phyloP scores from a whole-genome alignment of 768 basidiomycete genomes.

The Lactarius akahatsu region DNA sequence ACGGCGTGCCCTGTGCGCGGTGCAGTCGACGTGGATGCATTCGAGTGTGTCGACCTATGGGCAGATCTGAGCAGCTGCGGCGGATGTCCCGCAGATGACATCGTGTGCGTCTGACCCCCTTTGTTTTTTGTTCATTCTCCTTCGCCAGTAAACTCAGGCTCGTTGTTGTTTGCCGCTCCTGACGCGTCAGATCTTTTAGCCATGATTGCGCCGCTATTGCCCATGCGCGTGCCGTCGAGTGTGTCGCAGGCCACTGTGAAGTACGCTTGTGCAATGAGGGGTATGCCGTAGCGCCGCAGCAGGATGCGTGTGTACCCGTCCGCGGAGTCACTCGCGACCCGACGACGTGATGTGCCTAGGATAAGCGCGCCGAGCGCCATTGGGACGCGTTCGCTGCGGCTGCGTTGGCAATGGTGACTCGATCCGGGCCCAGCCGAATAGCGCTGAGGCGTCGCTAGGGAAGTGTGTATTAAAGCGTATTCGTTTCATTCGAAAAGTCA shows the following conservation, averaged over 20 bases:
- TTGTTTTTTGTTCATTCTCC: background rate
- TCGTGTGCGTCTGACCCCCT: slow-evolving; percentile 26
- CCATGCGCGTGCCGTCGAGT: slow-evolving; percentile 33
- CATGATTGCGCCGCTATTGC: slow-evolving; percentile 35
- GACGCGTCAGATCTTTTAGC: slow-evolving; percentile 20
- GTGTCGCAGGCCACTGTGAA: slow-evolving; percentile 33
- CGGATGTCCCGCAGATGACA: slow-evolving; percentile 35
- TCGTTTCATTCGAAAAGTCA: background rate
- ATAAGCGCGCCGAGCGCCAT: background rate
- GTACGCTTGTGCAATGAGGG: slow-evolving; percentile 34
- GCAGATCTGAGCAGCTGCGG: slow-evolving; percentile 36
- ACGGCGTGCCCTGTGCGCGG: slow-evolving; percentile 18
- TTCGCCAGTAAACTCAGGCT: too few species aligned
- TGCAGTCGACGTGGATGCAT: slow-evolving; percentile 27
- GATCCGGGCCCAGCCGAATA: background rate
- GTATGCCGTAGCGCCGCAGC: slow-evolving; percentile 27
- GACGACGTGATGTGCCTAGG: background rate
- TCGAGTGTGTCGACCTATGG: slow-evolving; percentile 36
- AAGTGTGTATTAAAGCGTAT: background rate
- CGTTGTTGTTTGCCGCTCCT: background rate
- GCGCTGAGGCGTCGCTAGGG: background rate
- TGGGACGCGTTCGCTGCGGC: background rate
- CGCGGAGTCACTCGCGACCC: background rate
- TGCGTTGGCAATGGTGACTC: background rate
- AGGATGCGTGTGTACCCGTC: slow-evolving; percentile 27